phyloP scores from a whole-genome alignment of 345 rosid species.

The Sapria himalayana region DNA sequence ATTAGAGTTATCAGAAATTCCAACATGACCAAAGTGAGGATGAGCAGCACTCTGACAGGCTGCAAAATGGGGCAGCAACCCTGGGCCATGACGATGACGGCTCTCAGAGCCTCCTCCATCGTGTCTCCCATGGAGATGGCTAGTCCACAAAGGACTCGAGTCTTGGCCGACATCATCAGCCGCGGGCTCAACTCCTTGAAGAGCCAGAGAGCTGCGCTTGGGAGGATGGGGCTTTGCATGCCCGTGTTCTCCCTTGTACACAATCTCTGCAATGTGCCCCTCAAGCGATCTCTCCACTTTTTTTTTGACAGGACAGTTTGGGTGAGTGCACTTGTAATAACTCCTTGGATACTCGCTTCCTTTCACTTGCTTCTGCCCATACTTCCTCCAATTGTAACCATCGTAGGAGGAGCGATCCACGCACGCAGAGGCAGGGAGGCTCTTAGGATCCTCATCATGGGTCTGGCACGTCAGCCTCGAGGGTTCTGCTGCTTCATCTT shows the following conservation, averaged over 20 bases:
- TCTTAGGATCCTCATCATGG: slow-evolving; percentile 26
- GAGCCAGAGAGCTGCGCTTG: slow-evolving; percentile 26
- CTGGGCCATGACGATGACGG: no score
- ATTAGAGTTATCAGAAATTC: slow-evolving; percentile 36
- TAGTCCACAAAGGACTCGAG: slow-evolving; percentile 13
- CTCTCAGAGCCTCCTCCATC: slow-evolving; percentile 24
- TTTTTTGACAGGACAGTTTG: slow-evolving; percentile 77
- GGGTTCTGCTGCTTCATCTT: slow-evolving; percentile 15
- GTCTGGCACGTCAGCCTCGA: slow-evolving; percentile 13
- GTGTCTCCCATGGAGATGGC: slow-evolving; percentile 18
- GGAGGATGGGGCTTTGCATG: slow-evolving; percentile 69
- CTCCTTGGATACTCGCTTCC: slow-evolving; percentile 94
- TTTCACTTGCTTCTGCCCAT: slow-evolving; percentile 96
- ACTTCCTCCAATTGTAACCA: slow-evolving; percentile 97
- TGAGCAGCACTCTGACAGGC: slow-evolving; percentile 13
- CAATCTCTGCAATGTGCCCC: slow-evolving; percentile 82
- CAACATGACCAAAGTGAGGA: slow-evolving; percentile 16
- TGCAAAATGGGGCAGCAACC: no score
- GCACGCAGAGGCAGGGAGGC: slow-evolving; percentile 8
- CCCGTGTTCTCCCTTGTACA: slow-evolving; percentile 84
- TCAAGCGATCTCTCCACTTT: slow-evolving; percentile 81
- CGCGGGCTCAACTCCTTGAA: slow-evolving; percentile 21
- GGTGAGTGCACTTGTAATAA: slow-evolving; percentile 87
- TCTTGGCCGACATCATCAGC: slow-evolving; percentile 26
- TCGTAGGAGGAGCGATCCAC: slow-evolving; percentile 52